Evolutionary conservation across 768 basidiomycete genomes (phyloP), one percentile per base, ranked within the genome.

Genomic region (Cystofilobasidium capitatum): DNA sequence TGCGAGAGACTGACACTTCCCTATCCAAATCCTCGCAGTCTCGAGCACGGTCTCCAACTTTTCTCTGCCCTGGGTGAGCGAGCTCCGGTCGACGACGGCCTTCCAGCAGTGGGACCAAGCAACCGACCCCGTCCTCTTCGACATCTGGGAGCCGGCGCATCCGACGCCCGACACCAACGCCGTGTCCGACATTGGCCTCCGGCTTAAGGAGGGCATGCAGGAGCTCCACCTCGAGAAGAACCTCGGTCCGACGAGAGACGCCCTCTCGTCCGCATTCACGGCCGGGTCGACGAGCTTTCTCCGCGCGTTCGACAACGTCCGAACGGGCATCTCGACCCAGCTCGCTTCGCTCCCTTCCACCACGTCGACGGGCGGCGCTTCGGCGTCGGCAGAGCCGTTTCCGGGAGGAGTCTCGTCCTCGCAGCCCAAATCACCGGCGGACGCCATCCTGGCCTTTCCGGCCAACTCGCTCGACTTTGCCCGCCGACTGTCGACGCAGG

Each of bases 191-290:
- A 86, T 99, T 40, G 88, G 93, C 12, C 81, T 98, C 5, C 86
- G 93, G 13, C 82, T 99, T 31, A 85, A 88, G 66, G 93, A 98
- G 78, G 92, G 93, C 2, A 84, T 98, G 22, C 91, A 96, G 74
- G 94, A 97, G 35, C 82, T 99, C 61, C 90, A 88, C 75, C 77
- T 97, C 5, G 89, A 96, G 37, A 88, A 96, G 76, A 90, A 92
- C 72, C 83, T 96, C n/a, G 91, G 86, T 6, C 91, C 94, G 1
- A 88, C 92, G 0, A 83, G 90, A 10, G 92, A 97, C 76, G 96
- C 88, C 2, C 85, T 96, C 49, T 83, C 86, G 10, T 82, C 86
- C 37, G 91, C 90, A 0, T 72, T 92, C 57, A 82, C 81, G 0
- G 83, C 81, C 9, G 86, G 91, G 31, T 88, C 90, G 3, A 82